These are phyloP conservation scores for Chlorophyllum brunneum DNA, from an alignment of 768 basidiomycete species.

Conservation along the genomic window DNA sequence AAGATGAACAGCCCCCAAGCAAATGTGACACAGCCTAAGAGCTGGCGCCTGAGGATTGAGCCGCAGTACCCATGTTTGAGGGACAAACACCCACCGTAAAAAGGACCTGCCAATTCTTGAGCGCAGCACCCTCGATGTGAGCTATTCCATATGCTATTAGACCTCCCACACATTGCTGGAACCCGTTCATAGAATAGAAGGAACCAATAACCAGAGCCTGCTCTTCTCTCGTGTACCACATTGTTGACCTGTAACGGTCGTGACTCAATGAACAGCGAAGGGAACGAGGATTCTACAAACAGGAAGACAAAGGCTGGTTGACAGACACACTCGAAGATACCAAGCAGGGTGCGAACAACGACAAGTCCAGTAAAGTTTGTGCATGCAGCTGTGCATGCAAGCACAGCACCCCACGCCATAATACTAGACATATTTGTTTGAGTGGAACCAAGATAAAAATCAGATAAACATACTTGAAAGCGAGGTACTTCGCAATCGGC, in stretches of 20 bases:
- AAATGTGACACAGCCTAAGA: conserved; percentile 41
- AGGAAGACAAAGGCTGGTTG: conserved; percentile 45
- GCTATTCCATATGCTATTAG: conserved; percentile 48
- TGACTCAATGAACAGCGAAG: background rate
- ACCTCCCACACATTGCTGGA: conserved; percentile 46
- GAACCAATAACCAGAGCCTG: conserved; percentile 42
- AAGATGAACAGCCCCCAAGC: conserved; percentile 45
- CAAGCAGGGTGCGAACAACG: conserved; percentile 43
- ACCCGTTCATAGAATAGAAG: conserved; percentile 45
- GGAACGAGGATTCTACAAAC: conserved; percentile 18
- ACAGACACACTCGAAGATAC: conserved; percentile 44
- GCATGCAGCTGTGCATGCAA: conserved; percentile 46
- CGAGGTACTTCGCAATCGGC: conserved; percentile 47
- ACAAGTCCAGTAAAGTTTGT: conserved; percentile 40
- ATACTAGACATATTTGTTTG: conserved; percentile 21
- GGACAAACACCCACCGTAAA: conserved; percentile 28
- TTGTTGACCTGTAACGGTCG: conserved; percentile 31
- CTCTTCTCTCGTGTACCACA: conserved; percentile 51
- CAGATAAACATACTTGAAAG: conserved; percentile 31
- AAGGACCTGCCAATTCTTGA: conserved; percentile 50
- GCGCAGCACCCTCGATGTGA: conserved; percentile 32
- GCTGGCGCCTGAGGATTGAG: conserved; percentile 21
- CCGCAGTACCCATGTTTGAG: background rate
- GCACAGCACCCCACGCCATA: conserved; percentile 40
- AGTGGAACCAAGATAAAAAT: background rate